Conservation (phyloP, 2,329 filamentous ascomycete genomes). For the Epichloe uncinata region DNA sequence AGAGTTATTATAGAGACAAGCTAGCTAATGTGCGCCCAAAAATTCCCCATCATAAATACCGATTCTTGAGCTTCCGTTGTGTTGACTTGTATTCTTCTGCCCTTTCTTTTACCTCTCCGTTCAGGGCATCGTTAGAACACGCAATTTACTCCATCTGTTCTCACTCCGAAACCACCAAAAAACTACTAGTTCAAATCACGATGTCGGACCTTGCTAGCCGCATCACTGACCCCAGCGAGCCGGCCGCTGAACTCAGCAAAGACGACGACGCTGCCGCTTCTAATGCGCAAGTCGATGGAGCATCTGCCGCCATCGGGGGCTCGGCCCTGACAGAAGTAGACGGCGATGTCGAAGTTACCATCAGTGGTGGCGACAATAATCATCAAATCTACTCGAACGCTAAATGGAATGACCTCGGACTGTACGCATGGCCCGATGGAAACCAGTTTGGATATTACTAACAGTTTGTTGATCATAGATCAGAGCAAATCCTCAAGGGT, state of each 20-base stretch:
- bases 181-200: not conserved
- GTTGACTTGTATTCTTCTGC: too few species aligned
- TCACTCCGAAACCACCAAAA: not conserved
- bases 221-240: slow-evolving; percentile 2
- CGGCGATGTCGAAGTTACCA: slow-evolving; percentile 7
- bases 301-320: slow-evolving; percentile 5
- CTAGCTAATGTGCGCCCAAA: too few species aligned
- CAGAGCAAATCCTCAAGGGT: slow-evolving; percentile 55
- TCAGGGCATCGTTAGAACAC: too few species aligned
- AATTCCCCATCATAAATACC: too few species aligned
- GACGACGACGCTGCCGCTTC: not conserved
- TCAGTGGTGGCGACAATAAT: slow-evolving; percentile 4
- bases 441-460: not conserved
- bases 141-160: too few species aligned
- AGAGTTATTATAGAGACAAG: too few species aligned
- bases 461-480: slow-evolving; percentile 12
- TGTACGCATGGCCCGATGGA: slow-evolving; percentile 1
- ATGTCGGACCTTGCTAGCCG: slow-evolving; percentile 8
- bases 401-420: slow-evolving; percentile 6
- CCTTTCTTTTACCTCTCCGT: too few species aligned
- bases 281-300: slow-evolving; percentile 5
- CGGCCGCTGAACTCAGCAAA: not conserved
- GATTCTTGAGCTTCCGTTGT: too few species aligned
- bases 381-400: slow-evolving; percentile 5
- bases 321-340: slow-evolving; percentile 4